These are phyloP conservation scores for Kwoniella dendrophila DNA, from an alignment of 768 basidiomycete species.

Conservation along the genomic window DNA sequence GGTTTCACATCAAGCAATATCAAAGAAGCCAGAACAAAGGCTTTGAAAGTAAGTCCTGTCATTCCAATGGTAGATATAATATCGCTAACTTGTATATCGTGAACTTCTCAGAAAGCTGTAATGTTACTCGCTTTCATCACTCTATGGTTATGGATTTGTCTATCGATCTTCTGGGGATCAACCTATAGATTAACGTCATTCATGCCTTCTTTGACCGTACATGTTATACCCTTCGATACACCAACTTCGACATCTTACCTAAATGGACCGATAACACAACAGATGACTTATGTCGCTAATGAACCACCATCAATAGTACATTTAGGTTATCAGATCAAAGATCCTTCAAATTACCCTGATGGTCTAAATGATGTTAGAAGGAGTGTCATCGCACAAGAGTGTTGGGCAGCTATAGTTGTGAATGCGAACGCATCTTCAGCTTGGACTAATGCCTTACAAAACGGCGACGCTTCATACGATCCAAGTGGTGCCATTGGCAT, in stretches of 20 bases:
- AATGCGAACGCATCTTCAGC: conserved; percentile 50
- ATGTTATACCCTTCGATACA: conserved; percentile 52
- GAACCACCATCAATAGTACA: conserved; percentile 33
- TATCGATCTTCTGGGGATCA: conserved; percentile 51
- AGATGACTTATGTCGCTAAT: conserved; percentile 31
- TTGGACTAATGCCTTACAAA: conserved; percentile 42
- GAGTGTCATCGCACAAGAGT: conserved; percentile 35
- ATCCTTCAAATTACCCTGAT: conserved; percentile 40
- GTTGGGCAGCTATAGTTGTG: conserved; percentile 52
- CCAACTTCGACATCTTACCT: conserved; percentile 34
- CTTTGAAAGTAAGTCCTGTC: conserved; percentile 30
- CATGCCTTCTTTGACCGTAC: conserved; percentile 40
- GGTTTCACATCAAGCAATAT: conserved; percentile 14
- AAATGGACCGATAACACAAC: conserved; percentile 36
- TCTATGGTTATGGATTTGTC: conserved; percentile 37
- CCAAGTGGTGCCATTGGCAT: conserved; percentile 48
- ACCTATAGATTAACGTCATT: conserved; percentile 32
- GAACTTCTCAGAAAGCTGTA: conserved; percentile 17
- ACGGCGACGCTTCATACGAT: conserved; percentile 47
- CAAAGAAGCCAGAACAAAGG: conserved; percentile 19
- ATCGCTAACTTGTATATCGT: neutral
- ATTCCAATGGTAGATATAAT: too few species aligned
- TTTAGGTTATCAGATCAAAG: conserved; percentile 38
- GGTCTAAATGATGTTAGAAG: conserved; percentile 36
- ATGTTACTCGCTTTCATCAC: conserved; percentile 29